A percentile compares a stretch with the other conserved stretches of the same genome.
These are phyloP conservation scores for Fonsecaea nubica DNA, from an alignment of 2,329 filamentous ascomycete genomes.

Conservation along the genomic window DNA sequence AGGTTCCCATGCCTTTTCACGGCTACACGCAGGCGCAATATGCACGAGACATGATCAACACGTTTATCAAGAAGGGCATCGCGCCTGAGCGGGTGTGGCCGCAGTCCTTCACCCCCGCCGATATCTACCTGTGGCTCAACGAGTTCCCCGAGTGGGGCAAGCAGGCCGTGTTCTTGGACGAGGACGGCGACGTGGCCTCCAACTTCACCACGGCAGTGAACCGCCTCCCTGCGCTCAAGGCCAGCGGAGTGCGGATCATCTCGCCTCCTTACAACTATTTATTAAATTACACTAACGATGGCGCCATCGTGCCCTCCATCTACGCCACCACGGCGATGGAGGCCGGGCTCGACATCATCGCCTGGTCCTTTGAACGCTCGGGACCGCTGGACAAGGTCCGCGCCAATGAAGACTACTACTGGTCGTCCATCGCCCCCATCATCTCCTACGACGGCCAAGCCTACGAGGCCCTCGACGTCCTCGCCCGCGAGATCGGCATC, in stretches of 20 bases:
- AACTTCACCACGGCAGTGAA: slow-evolving; percentile 62
- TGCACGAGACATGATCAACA: slow-evolving; percentile 69
- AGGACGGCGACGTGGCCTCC: slow-evolving; percentile 62
- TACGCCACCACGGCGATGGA: slow-evolving; percentile 68
- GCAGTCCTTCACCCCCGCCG: slow-evolving; percentile 70
- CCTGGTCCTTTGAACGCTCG: slow-evolving; percentile 73
- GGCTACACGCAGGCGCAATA: slow-evolving; percentile 70
- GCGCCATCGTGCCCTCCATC: slow-evolving; percentile 63
- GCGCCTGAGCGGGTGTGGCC: slow-evolving; percentile 62
- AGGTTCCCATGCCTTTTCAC: slow-evolving; percentile 73
- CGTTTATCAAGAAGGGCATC: slow-evolving; percentile 62
- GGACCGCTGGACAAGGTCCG: slow-evolving; percentile 63
- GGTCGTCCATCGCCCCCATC: slow-evolving; percentile 57
- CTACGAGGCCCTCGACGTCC: slow-evolving; percentile 69
- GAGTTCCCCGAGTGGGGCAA: slow-evolving; percentile 65
- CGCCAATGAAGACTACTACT: slow-evolving; percentile 60
- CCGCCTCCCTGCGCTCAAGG: slow-evolving; percentile 62
- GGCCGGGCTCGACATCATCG: slow-evolving; percentile 68
- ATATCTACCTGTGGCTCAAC: slow-evolving; percentile 71
- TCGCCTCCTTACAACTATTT: slow-evolving; percentile 69
- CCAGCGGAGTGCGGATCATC: slow-evolving; percentile 66
- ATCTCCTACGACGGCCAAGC: slow-evolving; percentile 70
- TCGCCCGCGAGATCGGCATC: slow-evolving; percentile 67
- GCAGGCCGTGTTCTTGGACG: slow-evolving; percentile 71
- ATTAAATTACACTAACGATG: slow-evolving; percentile 58